A percentile compares a stretch with the other conserved stretches of the same genome.
These are phyloP conservation scores for Epithemia pelagica DNA, from an alignment of 108 stramenopile genomes.

Conservation along the genomic window DNA sequence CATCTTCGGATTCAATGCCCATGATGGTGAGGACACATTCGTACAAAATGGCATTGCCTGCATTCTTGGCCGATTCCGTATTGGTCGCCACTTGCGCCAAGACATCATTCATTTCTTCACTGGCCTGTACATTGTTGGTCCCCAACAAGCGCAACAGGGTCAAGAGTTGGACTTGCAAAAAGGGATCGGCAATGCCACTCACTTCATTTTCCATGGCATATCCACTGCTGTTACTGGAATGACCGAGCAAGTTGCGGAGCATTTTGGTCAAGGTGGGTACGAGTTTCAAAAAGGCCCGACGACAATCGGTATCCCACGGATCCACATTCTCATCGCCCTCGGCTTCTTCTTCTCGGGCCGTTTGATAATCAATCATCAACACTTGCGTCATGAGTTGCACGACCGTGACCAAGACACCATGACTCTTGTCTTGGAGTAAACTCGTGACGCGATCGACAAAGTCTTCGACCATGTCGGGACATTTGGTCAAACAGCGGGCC, in stretches of 20 bases:
- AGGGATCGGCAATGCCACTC: constrained; percentile 93
- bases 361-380: constrained; percentile 67
- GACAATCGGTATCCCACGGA: constrained; percentile 48
- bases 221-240: constrained; percentile 43
- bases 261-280: constrained; percentile 91
- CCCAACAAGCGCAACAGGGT: constrained; percentile 87
- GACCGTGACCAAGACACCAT: constrained; percentile 94
- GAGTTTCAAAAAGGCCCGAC: constrained; percentile 61
- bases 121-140: constrained; percentile 67
- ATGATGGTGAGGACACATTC: constrained; percentile 99
- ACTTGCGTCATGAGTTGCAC: constrained; percentile 93
- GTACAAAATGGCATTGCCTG: constrained; percentile 98
- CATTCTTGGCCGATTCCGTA: constrained; percentile 96
- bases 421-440: constrained; percentile 91
- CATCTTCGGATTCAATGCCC: constrained; percentile 91
- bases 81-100: constrained; percentile 98
- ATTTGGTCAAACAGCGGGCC: constrained; percentile 84
- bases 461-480: constrained; percentile 97
- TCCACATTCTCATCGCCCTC: constrained; percentile 7
- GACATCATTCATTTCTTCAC: constrained; percentile 96
- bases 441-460: constrained; percentile 84
- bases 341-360: constrained; percentile 49
- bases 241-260: constrained; percentile 78
- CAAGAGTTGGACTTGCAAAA: constrained; percentile 92
- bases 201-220: constrained; percentile 96